Evolutionary conservation across 176 grass and related monocot genomes (phyloP).

Genomic region (Oryza glumipatula): DNA sequence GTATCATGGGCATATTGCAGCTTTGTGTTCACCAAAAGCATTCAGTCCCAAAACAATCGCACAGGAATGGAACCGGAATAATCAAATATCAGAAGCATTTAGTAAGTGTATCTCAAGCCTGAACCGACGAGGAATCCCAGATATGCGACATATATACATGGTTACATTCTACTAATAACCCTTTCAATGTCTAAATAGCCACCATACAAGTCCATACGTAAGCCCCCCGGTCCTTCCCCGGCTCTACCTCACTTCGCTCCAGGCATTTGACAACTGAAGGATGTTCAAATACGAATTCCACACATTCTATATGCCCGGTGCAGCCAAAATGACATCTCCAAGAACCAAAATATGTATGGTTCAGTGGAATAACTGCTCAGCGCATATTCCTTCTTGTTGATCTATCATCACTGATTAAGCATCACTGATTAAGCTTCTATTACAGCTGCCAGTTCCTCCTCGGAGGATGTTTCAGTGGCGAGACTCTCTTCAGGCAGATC

Average conservation of each 20-base stretch:
- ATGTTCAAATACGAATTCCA: background rate
- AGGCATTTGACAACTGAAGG: background rate
- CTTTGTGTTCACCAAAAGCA: background rate
- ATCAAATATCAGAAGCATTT: background rate
- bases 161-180: background rate
- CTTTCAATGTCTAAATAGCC: constrained; percentile 18
- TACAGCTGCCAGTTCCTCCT: constrained; percentile 49
- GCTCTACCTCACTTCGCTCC: background rate
- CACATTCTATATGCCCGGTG: background rate
- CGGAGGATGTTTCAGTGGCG: constrained; percentile 38
- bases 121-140: background rate
- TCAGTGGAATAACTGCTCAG: constrained; percentile 4
- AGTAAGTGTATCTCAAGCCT: background rate
- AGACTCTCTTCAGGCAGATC: constrained; percentile 46
- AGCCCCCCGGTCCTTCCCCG: background rate
- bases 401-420: constrained; percentile 34
- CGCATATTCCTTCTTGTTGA: background rate
- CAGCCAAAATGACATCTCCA: background rate
- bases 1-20: background rate
- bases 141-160: constrained; percentile 48
- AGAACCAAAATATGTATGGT: constrained; percentile 32
- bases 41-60: background rate
- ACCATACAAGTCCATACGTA: background rate
- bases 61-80: background rate
- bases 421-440: constrained; percentile 41